Percentiles rank a stretch among this genome's conserved stretches.
Conservation (phyloP, 148 eudicot genomes). For the Oxyria digyna region DNA sequence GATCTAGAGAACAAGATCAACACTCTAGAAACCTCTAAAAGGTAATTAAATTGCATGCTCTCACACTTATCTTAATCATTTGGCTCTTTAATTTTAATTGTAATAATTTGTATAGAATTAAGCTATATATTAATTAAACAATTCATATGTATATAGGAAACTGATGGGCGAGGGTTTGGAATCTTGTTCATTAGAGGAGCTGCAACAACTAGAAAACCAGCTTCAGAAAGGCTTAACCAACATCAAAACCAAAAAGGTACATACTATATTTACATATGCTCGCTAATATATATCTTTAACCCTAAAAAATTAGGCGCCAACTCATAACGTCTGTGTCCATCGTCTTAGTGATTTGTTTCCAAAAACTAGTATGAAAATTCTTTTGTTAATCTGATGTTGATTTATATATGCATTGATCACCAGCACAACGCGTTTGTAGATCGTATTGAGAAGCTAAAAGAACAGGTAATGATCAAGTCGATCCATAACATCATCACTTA, state of each 20-base stretch:
- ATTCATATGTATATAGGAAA: neutral
- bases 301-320: no score
- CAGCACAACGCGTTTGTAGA: neutral
- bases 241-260: slow-evolving; percentile 7
- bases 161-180: slow-evolving; percentile 10
- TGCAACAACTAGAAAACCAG: slow-evolving; percentile 11
- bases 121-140: neutral
- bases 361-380: no score
- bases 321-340: no score
- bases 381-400: neutral
- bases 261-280: no score
- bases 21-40: neutral
- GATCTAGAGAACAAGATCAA: neutral
- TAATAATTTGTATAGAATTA: neutral
- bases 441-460: slow-evolving; percentile 6
- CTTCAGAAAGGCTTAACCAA: slow-evolving; percentile 4
- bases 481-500: neutral
- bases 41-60: neutral
- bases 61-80: neutral
- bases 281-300: no score
- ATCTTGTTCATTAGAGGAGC: slow-evolving; percentile 1
- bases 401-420: no score
- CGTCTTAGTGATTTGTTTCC: no score
- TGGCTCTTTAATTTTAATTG: neutral
- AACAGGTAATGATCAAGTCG: neutral